These are phyloP conservation scores for Boechera stricta DNA, from an alignment of 345 rosid genomes.

Conservation along the genomic window DNA sequence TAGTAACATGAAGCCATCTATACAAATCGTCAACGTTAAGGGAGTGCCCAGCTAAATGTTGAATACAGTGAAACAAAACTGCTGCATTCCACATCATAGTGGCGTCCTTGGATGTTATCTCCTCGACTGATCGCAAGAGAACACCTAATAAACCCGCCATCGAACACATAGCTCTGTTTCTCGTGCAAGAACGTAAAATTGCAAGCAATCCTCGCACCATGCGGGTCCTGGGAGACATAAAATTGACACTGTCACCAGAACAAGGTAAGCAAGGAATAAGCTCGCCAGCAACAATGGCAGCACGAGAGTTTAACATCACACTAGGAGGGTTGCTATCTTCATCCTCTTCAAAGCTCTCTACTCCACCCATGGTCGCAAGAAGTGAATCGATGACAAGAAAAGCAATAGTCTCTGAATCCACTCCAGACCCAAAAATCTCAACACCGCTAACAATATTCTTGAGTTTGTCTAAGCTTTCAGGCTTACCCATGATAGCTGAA, in stretches of 20 bases:
- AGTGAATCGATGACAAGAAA: conserved; percentile 91
- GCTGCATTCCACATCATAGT: conserved; percentile 72
- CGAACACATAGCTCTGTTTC: conserved; percentile 98
- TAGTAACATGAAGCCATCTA: conserved; percentile 74
- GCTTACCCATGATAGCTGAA: conserved; percentile 98
- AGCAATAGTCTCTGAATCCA: conserved; percentile 74
- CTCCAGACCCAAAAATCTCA: conserved; percentile 76
- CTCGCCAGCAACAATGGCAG: conserved; percentile 91
- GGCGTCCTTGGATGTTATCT: conserved; percentile 62
- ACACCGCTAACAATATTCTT: conserved; percentile 80
- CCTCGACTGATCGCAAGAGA: conserved; percentile 83
- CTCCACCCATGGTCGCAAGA: conserved; percentile 99
- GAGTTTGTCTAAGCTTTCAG: conserved; percentile 82
- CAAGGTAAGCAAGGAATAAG: conserved; percentile 88
- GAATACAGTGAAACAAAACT: conserved; percentile 79
- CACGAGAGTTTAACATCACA: conserved; percentile 96
- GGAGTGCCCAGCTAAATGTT: conserved; percentile 87
- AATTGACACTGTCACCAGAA: conserved; percentile 61
- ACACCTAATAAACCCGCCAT: conserved; percentile 82
- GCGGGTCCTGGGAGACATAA: conserved; percentile 92
- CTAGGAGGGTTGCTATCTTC: conserved; percentile 94
- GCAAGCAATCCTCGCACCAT: conserved; percentile 93
- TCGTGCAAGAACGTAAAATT: conserved; percentile 88
- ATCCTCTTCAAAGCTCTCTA: conserved; percentile 95
- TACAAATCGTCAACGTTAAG: conserved; percentile 74